phyloP scores from a whole-genome alignment of 2,329 filamentous ascomycete species.

The Aureobasidium zeae region DNA sequence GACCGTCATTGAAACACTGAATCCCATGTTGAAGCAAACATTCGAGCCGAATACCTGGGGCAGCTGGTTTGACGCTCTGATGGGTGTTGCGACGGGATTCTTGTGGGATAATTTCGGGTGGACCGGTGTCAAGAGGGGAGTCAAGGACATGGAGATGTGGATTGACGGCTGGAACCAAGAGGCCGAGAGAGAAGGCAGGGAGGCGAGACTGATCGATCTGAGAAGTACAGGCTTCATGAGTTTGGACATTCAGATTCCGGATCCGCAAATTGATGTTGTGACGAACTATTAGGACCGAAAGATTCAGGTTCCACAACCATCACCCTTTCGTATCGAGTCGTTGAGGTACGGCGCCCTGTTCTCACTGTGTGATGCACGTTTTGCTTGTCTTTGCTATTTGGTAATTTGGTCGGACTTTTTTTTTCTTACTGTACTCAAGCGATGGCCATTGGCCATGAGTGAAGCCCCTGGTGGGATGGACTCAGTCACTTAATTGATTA shows the following conservation, averaged over 20 bases:
- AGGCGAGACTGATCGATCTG: slow-evolving; percentile 67
- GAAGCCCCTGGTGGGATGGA: too few relatives aligned
- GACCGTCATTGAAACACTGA: slow-evolving; percentile 69
- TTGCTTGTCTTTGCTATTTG: too few relatives aligned
- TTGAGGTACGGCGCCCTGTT: too few relatives aligned
- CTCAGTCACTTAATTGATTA: too few relatives aligned
- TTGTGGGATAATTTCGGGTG: slow-evolving; percentile 85
- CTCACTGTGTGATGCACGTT: too few relatives aligned
- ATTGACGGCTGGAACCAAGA: slow-evolving; percentile 79
- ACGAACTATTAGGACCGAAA: too few relatives aligned
- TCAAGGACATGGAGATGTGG: slow-evolving; percentile 66
- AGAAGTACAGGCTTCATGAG: slow-evolving; percentile 82
- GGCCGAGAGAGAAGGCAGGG: slow-evolving; percentile 45
- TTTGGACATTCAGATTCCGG: slow-evolving; percentile 71
- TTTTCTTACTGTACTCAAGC: too few relatives aligned
- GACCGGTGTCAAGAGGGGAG: slow-evolving; percentile 61
- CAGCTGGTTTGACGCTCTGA: slow-evolving; percentile 68
- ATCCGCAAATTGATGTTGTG: slow-evolving; percentile 56
- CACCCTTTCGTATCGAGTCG: too few relatives aligned
- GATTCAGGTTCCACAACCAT: too few relatives aligned
- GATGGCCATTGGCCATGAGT: too few relatives aligned
- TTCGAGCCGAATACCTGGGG: slow-evolving; percentile 70
- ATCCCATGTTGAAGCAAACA: slow-evolving; percentile 62
- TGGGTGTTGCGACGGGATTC: slow-evolving; percentile 84
- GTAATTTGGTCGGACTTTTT: too few relatives aligned